Conservation (phyloP, 306 rosid genomes). For the Begonia peltatifolia region DNA sequence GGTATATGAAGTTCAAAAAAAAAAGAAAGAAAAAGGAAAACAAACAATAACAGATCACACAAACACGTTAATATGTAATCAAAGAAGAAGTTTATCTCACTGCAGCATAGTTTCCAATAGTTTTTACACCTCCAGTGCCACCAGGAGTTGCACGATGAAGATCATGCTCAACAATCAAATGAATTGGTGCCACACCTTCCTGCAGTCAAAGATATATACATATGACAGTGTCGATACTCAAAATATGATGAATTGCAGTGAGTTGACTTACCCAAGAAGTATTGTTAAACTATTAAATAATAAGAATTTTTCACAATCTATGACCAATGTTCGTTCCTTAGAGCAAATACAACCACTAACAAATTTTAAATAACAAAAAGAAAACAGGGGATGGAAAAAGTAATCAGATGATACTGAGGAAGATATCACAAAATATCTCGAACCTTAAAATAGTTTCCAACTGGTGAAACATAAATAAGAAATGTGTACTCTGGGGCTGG, state of each 20-base stretch:
- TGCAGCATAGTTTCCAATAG: slow-evolving; percentile 96
- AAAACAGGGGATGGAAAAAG: neutral
- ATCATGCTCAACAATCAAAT: slow-evolving; percentile 72
- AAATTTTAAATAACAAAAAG: neutral
- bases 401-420: neutral
- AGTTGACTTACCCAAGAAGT: too few relatives aligned
- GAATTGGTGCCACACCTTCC: slow-evolving; percentile 94
- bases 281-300: too few relatives aligned
- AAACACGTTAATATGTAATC: slow-evolving; percentile 8
- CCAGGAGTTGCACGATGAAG: slow-evolving; percentile 98
- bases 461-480: slow-evolving; percentile 87
- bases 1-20: neutral
- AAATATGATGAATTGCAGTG: too few relatives aligned
- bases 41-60: neutral
- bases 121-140: slow-evolving; percentile 98
- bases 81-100: slow-evolving; percentile 32
- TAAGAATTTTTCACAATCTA: too few relatives aligned
- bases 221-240: too few relatives aligned
- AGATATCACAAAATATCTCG: neutral
- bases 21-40: slow-evolving; percentile 7
- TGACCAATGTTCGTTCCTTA: too few relatives aligned
- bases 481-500: slow-evolving; percentile 97
- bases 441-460: slow-evolving; percentile 97
- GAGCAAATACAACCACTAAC: too few relatives aligned
- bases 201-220: slow-evolving; percentile 21